Base-by-base conservation (phyloP, 768 basidiomycete genomes). In the Melanogaster broomeanus region DNA sequence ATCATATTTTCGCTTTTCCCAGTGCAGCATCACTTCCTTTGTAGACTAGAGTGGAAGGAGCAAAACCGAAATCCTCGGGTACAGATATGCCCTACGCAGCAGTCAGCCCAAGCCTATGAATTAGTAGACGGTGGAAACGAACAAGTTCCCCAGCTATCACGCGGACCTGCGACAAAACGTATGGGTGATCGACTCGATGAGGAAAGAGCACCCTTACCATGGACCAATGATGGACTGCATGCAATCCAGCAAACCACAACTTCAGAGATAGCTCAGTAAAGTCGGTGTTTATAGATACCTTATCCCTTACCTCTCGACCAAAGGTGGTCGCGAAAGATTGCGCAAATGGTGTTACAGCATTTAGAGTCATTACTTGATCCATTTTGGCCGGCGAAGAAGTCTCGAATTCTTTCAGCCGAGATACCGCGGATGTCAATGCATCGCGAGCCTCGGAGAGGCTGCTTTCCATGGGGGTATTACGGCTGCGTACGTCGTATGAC, bases 221-320 rank as follows among this genome's bases (percentile, higher is more conserved):
- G 18, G 89, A 90, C 89, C 89, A 93, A 64, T 93, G 91, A 69
- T 93, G 91, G 22, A 93, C 86, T 38, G 90, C 90, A 62, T 93
- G 91, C 28, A 93, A 70, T 21, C 78, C 83, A n/a, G 83, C 81
- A 66, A 93, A 93, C 91, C 91, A 93, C 16, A 93, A 71, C 90
- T 92, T 45, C 28, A 59, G 42, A n/a, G 38, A 33, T 27, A 37
- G 25, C 13, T 27, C 30, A 41, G 34, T 58, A 35, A 57, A 45
- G 34, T 12, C 37, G 9, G 5, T 15, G 2, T 37, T 35, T 13
- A 30, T 15, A 6, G 27, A 25, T 21, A 33, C 21, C 10, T 22
- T 42, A 38, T 21, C n/a, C 19, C 71, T 59, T 59, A 89, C 90
- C 75, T 93, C 91, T 70, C 91, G 74, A 25, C 90, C 91, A 59